phyloP scores from a whole-genome alignment of 2,329 filamentous ascomycete genomes.

The Colletotrichum orbiculare region DNA sequence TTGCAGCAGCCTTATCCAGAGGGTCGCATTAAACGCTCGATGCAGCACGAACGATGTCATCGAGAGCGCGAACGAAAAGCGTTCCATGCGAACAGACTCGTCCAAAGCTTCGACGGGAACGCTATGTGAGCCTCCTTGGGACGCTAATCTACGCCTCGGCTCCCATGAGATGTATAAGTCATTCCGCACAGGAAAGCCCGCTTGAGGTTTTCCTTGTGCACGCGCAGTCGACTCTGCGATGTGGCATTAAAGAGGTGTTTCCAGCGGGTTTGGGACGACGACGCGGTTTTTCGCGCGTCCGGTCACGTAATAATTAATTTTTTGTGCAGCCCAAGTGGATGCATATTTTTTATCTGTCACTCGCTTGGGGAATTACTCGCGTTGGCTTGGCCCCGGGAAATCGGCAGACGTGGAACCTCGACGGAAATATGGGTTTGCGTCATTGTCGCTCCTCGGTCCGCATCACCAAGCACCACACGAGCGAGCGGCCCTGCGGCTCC shows the following conservation, averaged over 20 bases:
- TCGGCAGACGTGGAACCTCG: neutral
- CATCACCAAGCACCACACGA: too few relatives aligned
- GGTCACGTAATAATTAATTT: constrained; percentile 22
- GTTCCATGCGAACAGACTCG: neutral
- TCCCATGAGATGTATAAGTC: too few relatives aligned
- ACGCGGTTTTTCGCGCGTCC: constrained; percentile 14
- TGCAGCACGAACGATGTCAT: too few relatives aligned
- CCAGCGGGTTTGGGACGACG: too few relatives aligned
- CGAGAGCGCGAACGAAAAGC: too few relatives aligned
- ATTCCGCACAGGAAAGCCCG: too few relatives aligned
- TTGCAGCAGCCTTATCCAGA: too few relatives aligned
- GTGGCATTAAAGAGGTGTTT: too few relatives aligned
- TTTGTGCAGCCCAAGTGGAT: constrained; percentile 30
- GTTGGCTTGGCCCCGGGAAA: constrained; percentile 8
- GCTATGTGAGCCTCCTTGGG: constrained; percentile 4
- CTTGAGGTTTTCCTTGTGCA: too few relatives aligned
- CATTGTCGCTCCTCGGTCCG: constrained; percentile 3
- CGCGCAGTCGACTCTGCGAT: too few relatives aligned
- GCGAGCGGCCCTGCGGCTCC: too few relatives aligned
- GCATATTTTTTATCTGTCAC: constrained; percentile 25
- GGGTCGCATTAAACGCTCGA: too few relatives aligned
- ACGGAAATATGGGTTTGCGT: constrained; percentile 11
- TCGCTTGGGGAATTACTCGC: constrained; percentile 35
- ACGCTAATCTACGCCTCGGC: neutral
- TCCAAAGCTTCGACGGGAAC: neutral